Percentiles rank a stretch among this genome's conserved stretches.
These are phyloP conservation scores for Glycyrrhiza uralensis DNA, from an alignment of 306 rosid genomes.

Conservation along the genomic window DNA sequence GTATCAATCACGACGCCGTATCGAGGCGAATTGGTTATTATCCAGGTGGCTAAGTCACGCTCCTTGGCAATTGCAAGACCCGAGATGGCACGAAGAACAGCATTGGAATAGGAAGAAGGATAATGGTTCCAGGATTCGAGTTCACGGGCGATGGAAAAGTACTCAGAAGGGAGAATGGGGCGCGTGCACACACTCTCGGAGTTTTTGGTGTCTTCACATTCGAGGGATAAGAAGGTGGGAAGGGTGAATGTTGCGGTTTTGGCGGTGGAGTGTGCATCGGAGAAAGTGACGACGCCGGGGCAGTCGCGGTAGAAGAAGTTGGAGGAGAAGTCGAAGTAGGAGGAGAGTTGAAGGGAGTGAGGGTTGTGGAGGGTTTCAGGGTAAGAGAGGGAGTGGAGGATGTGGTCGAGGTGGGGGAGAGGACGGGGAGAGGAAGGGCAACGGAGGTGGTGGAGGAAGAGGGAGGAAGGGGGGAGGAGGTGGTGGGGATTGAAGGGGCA, in stretches of 20 bases:
- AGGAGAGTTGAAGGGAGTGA: conserved; percentile 39
- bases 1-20: conserved; percentile 62
- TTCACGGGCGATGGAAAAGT: conserved; percentile 45
- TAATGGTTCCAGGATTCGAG: conserved; percentile 56
- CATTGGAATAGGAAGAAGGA: conserved; percentile 40
- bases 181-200: background rate
- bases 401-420: conserved; percentile 18
- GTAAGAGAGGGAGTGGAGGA: conserved; percentile 43
- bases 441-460: conserved; percentile 61
- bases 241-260: conserved; percentile 39
- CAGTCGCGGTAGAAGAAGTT: conserved; percentile 61
- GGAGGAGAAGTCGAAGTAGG: conserved; percentile 37
- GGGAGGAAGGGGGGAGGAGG: conserved; percentile 50
- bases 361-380: conserved; percentile 40
- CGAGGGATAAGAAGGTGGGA: conserved; percentile 52
- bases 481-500: conserved; percentile 64
- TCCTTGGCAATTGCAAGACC: conserved; percentile 30
- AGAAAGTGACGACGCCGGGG: conserved; percentile 60
- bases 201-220: conserved; percentile 27
- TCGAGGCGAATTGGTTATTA: conserved; percentile 64
- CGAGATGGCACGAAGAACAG: conserved; percentile 39
- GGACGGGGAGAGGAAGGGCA: conserved; percentile 60
- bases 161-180: conserved; percentile 61
- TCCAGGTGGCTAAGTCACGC: conserved; percentile 42
- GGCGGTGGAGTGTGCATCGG: conserved; percentile 23